Evolutionary conservation across 2,329 filamentous ascomycete genomes (phyloP).

Genomic region (Davidsoniella eucalypti): DNA sequence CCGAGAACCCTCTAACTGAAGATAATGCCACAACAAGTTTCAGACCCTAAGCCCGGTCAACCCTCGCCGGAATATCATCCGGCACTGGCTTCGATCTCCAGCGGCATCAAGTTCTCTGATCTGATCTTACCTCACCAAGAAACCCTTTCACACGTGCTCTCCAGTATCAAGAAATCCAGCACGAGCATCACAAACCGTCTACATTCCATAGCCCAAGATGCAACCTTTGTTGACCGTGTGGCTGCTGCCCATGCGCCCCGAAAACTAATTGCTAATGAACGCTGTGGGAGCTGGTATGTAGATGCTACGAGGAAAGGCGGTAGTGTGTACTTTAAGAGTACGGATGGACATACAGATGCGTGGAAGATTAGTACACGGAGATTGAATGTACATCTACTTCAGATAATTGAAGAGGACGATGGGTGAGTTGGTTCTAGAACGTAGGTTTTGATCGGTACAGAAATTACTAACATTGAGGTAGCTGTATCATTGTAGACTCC

Average conservation of each 20-base stretch:
- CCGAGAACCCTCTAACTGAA: not conserved
- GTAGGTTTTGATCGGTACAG: not conserved
- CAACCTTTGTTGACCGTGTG: constrained; percentile 52
- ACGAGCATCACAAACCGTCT: constrained; percentile 73
- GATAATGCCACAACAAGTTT: not conserved
- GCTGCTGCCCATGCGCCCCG: constrained; percentile 34
- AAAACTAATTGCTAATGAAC: constrained; percentile 78
- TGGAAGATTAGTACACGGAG: constrained; percentile 81
- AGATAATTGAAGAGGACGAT: constrained; percentile 46
- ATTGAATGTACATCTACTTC: constrained; percentile 68
- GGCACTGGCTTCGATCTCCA: not conserved
- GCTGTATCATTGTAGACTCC: constrained; percentile 77
- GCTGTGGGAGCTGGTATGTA: constrained; percentile 95
- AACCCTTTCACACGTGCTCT: constrained; percentile 53
- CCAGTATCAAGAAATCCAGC: constrained; percentile 46
- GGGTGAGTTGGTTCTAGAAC: constrained; percentile 31
- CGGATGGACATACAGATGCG: constrained; percentile 78
- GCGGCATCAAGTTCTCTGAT: constrained; percentile 20
- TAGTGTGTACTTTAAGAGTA: constrained; percentile 93
- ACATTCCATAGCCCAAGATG: constrained; percentile 59
- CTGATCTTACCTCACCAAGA: constrained; percentile 37
- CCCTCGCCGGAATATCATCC: not conserved
- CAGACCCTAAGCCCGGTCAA: not conserved
- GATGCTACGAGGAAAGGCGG: constrained; percentile 44
- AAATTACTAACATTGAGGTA: constrained; percentile 17